Evolutionary conservation across 345 rosid genomes (phyloP).

Genomic region (Syzygium jambos): DNA sequence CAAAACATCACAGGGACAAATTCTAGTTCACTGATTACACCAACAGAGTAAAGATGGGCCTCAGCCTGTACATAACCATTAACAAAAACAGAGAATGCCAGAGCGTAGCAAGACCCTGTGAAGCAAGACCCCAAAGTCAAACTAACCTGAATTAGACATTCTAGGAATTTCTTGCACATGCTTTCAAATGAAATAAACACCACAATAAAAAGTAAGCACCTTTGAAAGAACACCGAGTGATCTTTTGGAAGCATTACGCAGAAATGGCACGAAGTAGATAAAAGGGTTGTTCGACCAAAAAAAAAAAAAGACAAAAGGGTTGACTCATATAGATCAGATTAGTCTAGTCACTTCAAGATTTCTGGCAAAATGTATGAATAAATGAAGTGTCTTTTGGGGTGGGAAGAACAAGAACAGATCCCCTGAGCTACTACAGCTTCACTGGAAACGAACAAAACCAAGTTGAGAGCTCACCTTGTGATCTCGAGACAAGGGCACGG

Average conservation of each 20-base stretch:
- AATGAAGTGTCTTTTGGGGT: neutral
- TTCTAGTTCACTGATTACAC: neutral
- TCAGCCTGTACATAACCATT: neutral
- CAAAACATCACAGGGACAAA: neutral
- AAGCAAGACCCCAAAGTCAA: neutral
- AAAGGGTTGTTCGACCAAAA: too few species aligned
- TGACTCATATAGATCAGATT: neutral
- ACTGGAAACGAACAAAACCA: neutral
- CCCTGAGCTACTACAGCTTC: neutral
- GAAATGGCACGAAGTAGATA: neutral
- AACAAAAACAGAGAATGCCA: neutral
- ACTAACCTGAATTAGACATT: neutral
- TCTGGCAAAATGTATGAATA: neutral
- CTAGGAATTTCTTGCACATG: neutral
- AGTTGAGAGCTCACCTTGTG: slow-evolving; percentile 15
- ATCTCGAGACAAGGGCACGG: slow-evolving; percentile 19
- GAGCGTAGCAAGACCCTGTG: neutral
- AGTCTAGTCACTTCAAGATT: neutral
- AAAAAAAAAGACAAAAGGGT: neutral
- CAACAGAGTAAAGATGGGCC: neutral
- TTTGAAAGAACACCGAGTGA: neutral
- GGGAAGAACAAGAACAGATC: neutral
- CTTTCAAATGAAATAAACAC: neutral
- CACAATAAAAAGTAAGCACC: neutral
- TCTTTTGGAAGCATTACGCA: neutral